phyloP scores from a whole-genome alignment of 257 asterid species.

The Nicotiana tabacum region DNA sequence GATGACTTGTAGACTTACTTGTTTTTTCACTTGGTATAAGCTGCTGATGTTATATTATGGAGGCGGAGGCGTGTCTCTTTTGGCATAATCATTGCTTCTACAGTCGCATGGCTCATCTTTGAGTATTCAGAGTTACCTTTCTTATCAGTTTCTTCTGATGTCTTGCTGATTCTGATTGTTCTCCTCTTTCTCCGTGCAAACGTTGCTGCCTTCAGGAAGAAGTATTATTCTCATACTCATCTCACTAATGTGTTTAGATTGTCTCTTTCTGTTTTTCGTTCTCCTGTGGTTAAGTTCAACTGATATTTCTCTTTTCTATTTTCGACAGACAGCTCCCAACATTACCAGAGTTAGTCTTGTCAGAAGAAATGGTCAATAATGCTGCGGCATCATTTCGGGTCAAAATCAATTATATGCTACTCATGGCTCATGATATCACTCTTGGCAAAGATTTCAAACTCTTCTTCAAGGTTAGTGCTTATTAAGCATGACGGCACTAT shows the following conservation, averaged over 20 bases:
- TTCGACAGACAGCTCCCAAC: constrained; percentile 55
- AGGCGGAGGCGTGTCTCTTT: constrained; percentile 57
- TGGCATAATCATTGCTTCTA: constrained; percentile 66
- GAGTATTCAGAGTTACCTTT: constrained; percentile 83
- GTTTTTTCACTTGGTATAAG: constrained; percentile 36
- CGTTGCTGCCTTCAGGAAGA: constrained; percentile 56
- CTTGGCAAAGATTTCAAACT: constrained; percentile 92
- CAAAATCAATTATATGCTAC: constrained; percentile 80
- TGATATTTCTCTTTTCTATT: constrained; percentile 20
- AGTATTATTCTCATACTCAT: constrained; percentile 34
- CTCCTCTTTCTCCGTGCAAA: constrained; percentile 71
- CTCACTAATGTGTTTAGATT: constrained; percentile 1
- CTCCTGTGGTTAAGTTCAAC: constrained; percentile 13
- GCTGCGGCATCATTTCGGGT: constrained; percentile 95
- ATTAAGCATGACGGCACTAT: not conserved
- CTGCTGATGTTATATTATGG: constrained; percentile 88
- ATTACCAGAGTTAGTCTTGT: constrained; percentile 78
- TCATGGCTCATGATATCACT: constrained; percentile 96
- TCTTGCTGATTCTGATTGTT: constrained; percentile 67
- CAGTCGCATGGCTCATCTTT: constrained; percentile 72
- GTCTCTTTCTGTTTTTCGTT: not conserved
- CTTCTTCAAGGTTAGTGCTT: constrained; percentile 72
- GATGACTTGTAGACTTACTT: constrained; percentile 17
- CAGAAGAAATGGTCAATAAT: constrained; percentile 93
- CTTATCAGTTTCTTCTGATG: constrained; percentile 70